phyloP scores from a whole-genome alignment of 106 monocot species.

The Apostasia ramifera region DNA sequence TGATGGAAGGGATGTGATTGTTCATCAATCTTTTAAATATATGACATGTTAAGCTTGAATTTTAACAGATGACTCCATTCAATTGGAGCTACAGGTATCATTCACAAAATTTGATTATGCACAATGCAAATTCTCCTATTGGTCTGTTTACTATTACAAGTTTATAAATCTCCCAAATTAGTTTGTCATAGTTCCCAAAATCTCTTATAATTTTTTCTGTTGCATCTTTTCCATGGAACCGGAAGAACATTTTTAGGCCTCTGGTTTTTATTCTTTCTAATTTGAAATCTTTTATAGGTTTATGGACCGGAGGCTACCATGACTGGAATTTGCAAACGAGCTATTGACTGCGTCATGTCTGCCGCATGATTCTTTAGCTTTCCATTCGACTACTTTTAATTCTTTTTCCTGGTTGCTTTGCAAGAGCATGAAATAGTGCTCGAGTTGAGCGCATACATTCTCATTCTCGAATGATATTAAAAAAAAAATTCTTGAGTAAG shows the following conservation, averaged over 20 bases:
- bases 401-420: background rate
- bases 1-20: no score
- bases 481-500: no score
- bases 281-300: constrained; percentile 30
- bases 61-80: no score
- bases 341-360: constrained; percentile 77
- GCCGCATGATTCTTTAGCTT: constrained; percentile 28
- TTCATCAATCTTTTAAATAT: no score
- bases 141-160: background rate
- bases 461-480: no score
- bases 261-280: background rate
- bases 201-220: background rate
- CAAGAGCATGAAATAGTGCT: no score
- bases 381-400: background rate
- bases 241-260: background rate
- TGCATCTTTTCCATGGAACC: background rate
- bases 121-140: no score
- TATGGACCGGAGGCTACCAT: constrained; percentile 88
- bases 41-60: no score
- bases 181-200: background rate
- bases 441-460: no score
- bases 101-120: no score
- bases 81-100: no score
- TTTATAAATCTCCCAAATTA: background rate
- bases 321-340: constrained; percentile 88